Conservation (phyloP, 225 moss, liverwort and hornwort genomes). For the Marchantia polymorpha region DNA sequence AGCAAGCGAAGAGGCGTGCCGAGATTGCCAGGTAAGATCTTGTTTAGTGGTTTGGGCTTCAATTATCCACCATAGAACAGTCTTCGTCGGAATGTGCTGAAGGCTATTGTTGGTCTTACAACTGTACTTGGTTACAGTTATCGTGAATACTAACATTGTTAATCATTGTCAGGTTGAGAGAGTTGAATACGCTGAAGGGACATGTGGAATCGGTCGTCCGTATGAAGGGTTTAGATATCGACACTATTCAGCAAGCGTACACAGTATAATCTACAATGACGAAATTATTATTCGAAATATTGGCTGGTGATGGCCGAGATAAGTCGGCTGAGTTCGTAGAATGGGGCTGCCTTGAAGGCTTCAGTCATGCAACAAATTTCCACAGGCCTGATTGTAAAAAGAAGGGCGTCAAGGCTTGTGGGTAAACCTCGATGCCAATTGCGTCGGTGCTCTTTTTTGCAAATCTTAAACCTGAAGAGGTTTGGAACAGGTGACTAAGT, state of each 20-base stretch:
- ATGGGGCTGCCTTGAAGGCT: background rate
- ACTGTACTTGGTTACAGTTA: background rate
- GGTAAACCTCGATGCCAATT: background rate
- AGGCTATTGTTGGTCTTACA: background rate
- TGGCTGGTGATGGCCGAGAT: slow-evolving; percentile 4
- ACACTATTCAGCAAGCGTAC: slow-evolving; percentile 70
- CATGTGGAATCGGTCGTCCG: slow-evolving; percentile 85
- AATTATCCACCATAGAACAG: background rate
- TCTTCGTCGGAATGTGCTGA: background rate
- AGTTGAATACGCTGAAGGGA: slow-evolving; percentile 74
- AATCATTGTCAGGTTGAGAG: slow-evolving; percentile 49
- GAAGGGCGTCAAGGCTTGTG: slow-evolving; percentile 12
- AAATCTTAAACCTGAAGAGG: background rate
- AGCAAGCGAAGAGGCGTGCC: slow-evolving; percentile 26
- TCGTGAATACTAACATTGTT: background rate
- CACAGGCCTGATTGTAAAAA: slow-evolving; percentile 9
- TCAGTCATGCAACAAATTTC: background rate
- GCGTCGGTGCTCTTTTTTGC: slow-evolving; percentile 5
- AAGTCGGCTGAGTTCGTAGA: background rate
- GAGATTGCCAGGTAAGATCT: slow-evolving; percentile 29
- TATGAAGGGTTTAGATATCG: slow-evolving; percentile 67
- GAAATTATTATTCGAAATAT: background rate
- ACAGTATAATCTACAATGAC: slow-evolving; percentile 41
- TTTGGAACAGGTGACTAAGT: background rate
- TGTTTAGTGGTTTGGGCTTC: background rate